phyloP scores from a whole-genome alignment of 441 rosid genomes.

The Metrosideros polymorpha region DNA sequence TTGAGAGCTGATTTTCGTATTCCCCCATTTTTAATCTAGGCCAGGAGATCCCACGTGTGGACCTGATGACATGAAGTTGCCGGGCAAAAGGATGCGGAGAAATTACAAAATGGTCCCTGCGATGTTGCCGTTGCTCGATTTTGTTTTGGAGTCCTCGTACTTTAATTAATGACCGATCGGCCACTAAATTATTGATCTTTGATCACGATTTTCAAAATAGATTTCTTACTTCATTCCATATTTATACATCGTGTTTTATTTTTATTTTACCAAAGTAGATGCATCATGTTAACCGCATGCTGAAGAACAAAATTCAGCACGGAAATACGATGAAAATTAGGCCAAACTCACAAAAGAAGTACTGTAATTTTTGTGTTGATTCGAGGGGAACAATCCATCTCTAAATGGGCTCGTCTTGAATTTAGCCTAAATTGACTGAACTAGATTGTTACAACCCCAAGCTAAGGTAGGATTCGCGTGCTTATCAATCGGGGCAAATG shows the following conservation, averaged over 20 bases:
- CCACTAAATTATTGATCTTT: neutral
- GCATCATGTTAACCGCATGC: neutral
- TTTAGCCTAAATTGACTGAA: neutral
- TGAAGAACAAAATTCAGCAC: neutral
- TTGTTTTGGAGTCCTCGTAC: too few relatives aligned
- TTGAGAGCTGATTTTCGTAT: neutral
- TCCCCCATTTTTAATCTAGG: neutral
- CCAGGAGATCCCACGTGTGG: neutral
- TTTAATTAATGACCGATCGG: neutral
- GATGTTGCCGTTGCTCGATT: too few relatives aligned
- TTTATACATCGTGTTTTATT: too few relatives aligned
- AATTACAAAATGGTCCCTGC: neutral
- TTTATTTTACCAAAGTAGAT: too few relatives aligned
- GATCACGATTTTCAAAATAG: neutral
- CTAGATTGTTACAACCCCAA: neutral
- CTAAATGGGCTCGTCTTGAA: neutral
- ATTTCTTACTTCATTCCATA: neutral
- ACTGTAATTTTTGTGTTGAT: neutral
- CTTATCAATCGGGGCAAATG: accelerated
- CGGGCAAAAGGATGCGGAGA: neutral
- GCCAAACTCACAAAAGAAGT: accelerated
- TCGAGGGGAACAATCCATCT: accelerated
- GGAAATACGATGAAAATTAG: neutral
- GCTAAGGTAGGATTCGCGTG: neutral
- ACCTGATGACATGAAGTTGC: neutral